These are phyloP conservation scores for Candida dubliniensis DNA, from an alignment of 1,139 yeast species.

Conservation along the genomic window DNA sequence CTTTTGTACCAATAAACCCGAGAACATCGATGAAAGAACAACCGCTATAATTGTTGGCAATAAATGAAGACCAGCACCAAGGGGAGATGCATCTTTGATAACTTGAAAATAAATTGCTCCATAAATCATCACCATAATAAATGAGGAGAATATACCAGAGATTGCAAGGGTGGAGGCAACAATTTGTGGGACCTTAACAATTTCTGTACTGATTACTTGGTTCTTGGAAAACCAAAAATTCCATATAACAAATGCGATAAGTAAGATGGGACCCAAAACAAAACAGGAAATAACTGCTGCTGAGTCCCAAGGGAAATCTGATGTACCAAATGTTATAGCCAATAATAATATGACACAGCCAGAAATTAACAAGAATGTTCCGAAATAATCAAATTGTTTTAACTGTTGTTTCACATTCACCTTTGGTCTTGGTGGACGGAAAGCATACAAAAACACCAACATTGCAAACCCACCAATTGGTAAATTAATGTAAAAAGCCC, in stretches of 20 bases:
- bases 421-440: constrained; percentile 35
- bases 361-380: constrained; percentile 45
- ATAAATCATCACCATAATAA: constrained; percentile 29
- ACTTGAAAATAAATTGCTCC: constrained; percentile 41
- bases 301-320: constrained; percentile 51
- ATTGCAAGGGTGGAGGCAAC: constrained; percentile 23
- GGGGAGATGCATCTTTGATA: constrained; percentile 30
- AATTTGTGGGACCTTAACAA: constrained; percentile 24
- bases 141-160: constrained; percentile 24
- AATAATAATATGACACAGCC: constrained; percentile 45
- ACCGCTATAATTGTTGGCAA: constrained; percentile 39
- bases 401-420: constrained; percentile 29
- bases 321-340: constrained; percentile 45
- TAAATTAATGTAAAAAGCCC: constrained; percentile 67
- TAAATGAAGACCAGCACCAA: constrained; percentile 40
- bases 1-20: constrained; percentile 33
- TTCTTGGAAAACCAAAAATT: constrained; percentile 25
- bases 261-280: constrained; percentile 39
- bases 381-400: constrained; percentile 48
- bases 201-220: constrained; percentile 30
- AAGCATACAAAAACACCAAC: constrained; percentile 24
- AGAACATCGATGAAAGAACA: constrained; percentile 28
- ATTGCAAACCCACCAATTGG: constrained; percentile 39
- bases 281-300: constrained; percentile 48
- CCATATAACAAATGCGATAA: constrained; percentile 25